A percentile compares a stretch with the other conserved stretches of the same genome.
These are phyloP conservation scores for Mercurialis annua DNA, from an alignment of 345 rosid genomes.

Conservation along the genomic window DNA sequence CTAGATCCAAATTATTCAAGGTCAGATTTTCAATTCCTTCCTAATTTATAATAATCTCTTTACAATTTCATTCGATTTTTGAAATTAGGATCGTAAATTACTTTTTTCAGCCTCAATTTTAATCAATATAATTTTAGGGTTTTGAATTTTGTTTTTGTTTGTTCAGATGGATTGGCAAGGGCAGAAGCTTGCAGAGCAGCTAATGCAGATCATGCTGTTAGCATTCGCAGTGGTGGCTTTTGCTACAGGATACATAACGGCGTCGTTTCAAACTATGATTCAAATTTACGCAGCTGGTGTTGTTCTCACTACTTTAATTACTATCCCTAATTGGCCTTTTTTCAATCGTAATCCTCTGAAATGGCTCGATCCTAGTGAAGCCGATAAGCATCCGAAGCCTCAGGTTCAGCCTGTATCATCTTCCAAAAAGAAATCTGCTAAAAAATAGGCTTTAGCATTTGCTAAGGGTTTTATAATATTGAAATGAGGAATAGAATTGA, in stretches of 20 bases:
- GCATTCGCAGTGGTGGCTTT: constrained; percentile 55
- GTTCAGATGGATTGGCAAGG: constrained; percentile 96
- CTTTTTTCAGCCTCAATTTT: no score
- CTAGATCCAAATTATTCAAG: no score
- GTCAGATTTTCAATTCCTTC: no score
- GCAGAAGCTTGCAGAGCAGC: constrained; percentile 84
- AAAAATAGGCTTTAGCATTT: constrained; percentile 40
- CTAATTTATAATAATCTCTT: no score
- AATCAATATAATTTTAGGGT: neutral
- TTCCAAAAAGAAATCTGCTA: constrained; percentile 61
- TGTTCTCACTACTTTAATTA: constrained; percentile 56
- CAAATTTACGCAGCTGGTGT: constrained; percentile 76
- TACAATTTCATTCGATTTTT: no score
- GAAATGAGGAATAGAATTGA: constrained; percentile 4
- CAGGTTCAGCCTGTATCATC: constrained; percentile 29
- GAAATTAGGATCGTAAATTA: no score
- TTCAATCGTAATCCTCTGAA: constrained; percentile 74
- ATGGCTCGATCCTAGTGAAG: constrained; percentile 80
- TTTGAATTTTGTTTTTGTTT: neutral
- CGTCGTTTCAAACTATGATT: constrained; percentile 75
- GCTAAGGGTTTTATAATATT: neutral
- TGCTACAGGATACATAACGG: constrained; percentile 45
- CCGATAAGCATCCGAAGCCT: constrained; percentile 81
- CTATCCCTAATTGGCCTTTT: constrained; percentile 89
- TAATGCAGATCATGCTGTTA: constrained; percentile 82